A percentile compares a stretch with the other conserved stretches of the same genome.
Evolutionary conservation across 352 stramenopile genomes (phyloP).

Genomic region (Globisporangium ultimum): DNA sequence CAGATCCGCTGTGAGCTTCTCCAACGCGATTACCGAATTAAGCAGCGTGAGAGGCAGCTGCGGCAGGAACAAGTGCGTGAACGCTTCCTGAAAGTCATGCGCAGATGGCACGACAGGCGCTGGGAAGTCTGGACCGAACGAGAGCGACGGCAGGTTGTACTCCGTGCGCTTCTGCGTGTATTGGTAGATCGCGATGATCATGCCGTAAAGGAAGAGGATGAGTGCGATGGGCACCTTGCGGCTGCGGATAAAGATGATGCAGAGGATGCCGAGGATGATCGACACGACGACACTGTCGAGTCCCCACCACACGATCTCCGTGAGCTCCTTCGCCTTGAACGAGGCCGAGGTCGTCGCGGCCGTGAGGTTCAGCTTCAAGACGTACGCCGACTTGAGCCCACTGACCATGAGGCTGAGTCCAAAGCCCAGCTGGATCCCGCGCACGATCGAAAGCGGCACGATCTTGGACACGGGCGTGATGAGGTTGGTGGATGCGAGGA

Average conservation of each 20-base stretch:
- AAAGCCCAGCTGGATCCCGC: constrained; percentile 90
- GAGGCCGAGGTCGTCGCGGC: constrained; percentile 13
- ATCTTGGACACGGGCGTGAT: constrained; percentile 88
- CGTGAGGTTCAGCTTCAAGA: constrained; percentile 31
- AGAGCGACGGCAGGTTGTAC: constrained; percentile 51
- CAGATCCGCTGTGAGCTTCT: constrained; percentile 82
- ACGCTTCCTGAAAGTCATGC: constrained; percentile 62
- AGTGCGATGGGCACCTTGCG: constrained; percentile 59
- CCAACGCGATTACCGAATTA: constrained; percentile 92
- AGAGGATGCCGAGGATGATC: constrained; percentile 66
- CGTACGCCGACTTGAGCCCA: constrained; percentile 74
- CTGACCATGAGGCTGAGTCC: constrained; percentile 84
- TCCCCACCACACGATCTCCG: constrained; percentile 48
- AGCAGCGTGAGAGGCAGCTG: constrained; percentile 91
- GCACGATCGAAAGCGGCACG: constrained; percentile 88
- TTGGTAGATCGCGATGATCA: constrained; percentile 56
- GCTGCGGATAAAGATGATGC: constrained; percentile 64
- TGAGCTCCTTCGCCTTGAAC: constrained; percentile 26
- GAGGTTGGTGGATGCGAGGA: constrained; percentile 84
- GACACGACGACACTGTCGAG: constrained; percentile 69
- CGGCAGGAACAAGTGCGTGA: constrained; percentile 86
- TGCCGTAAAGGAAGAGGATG: constrained; percentile 70
- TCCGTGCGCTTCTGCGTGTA: constrained; percentile 42
- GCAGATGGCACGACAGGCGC: constrained; percentile 48
- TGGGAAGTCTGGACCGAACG: constrained; percentile 54